Evolutionary conservation across 1,139 yeast species (phyloP).

Genomic region (Taphrina confusa): DNA sequence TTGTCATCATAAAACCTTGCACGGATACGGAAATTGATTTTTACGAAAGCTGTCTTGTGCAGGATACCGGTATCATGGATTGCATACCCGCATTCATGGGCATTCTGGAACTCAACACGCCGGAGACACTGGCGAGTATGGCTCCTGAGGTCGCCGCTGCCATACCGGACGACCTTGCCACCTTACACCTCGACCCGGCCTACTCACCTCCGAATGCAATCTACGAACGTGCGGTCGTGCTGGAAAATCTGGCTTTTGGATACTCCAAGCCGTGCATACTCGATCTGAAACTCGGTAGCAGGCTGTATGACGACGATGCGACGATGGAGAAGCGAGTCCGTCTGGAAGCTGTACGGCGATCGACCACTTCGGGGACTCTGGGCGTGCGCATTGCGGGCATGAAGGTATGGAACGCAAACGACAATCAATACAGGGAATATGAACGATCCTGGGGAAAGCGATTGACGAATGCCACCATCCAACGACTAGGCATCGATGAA

Average conservation of each 20-base stretch:
- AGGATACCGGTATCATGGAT: slow-evolving; percentile 34
- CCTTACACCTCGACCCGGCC: slow-evolving; percentile 11
- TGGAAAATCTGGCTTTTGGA: slow-evolving; percentile 68
- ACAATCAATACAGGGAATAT: slow-evolving; percentile 52
- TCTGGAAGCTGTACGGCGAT: slow-evolving; percentile 60
- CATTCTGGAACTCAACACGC: slow-evolving; percentile 27
- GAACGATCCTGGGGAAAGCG: slow-evolving; percentile 73
- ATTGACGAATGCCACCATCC: slow-evolving; percentile 53
- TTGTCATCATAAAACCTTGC: slow-evolving; percentile 71
- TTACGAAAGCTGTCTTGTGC: slow-evolving; percentile 50
- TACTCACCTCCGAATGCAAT: slow-evolving; percentile 17
- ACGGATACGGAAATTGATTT: slow-evolving; percentile 67
- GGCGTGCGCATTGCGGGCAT: slow-evolving; percentile 84
- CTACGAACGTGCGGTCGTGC: slow-evolving; percentile 53
- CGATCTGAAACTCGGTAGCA: slow-evolving; percentile 79
- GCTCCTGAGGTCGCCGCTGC: slow-evolving; percentile 31
- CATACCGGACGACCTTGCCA: slow-evolving; percentile 3
- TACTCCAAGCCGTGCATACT: slow-evolving; percentile 67
- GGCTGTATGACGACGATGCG: slow-evolving; percentile 65
- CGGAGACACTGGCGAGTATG: slow-evolving; percentile 28
- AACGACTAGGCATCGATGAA: slow-evolving; percentile 41
- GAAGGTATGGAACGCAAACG: slow-evolving; percentile 55
- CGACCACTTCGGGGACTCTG: slow-evolving; percentile 79
- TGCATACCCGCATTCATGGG: slow-evolving; percentile 38
- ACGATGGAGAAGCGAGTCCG: slow-evolving; percentile 61